These are phyloP conservation scores for Pseudopithomyces chartarum DNA, from an alignment of 2,329 filamentous ascomycete species.

Conservation along the genomic window DNA sequence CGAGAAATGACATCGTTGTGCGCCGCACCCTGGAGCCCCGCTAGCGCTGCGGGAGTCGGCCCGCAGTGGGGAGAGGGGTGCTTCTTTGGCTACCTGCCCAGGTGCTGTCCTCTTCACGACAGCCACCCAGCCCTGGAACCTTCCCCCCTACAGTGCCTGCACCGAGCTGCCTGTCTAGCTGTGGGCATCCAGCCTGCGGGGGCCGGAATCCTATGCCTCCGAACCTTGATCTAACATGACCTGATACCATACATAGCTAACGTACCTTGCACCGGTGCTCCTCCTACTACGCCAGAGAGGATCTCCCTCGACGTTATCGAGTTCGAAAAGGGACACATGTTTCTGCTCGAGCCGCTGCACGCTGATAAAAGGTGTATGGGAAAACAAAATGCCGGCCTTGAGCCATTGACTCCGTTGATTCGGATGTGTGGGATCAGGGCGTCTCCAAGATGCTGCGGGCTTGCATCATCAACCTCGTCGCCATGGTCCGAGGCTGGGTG, in stretches of 20 bases:
- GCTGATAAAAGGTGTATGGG: constrained; percentile 32
- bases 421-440: not conserved
- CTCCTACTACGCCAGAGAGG: not conserved
- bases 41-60: constrained; percentile 5
- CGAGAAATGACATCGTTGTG: constrained; percentile 10
- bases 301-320: constrained; percentile 34
- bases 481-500: not conserved
- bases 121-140: too few relatives aligned
- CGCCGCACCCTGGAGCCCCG: constrained; percentile 6
- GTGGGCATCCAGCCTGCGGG: too few relatives aligned
- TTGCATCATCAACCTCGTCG: not conserved
- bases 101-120: not conserved
- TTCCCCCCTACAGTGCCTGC: too few relatives aligned
- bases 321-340: constrained; percentile 37
- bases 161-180: too few relatives aligned
- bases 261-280: constrained; percentile 5
- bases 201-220: too few relatives aligned
- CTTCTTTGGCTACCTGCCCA: too few relatives aligned
- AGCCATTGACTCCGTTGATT: not conserved
- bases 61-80: not conserved
- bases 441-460: not conserved
- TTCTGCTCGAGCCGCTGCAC: constrained; percentile 32
- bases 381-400: constrained; percentile 10
- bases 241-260: not conserved
- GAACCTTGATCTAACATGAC: too few relatives aligned